Evolutionary conservation across 2,329 filamentous ascomycete species (phyloP).

Genomic region (Fusarium odoratissimum): DNA sequence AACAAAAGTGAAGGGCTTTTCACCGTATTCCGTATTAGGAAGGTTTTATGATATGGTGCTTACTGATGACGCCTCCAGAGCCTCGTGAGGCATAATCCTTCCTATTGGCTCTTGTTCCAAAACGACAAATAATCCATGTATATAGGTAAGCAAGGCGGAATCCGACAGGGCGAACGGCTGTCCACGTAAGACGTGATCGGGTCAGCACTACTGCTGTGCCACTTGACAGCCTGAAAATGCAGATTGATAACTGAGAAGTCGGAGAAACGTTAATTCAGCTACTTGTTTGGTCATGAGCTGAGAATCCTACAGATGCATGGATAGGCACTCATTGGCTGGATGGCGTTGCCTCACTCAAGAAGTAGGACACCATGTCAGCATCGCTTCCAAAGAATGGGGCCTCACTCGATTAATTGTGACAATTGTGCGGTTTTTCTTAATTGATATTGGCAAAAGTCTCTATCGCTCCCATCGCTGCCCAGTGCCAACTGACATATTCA

Average conservation of each 20-base stretch:
- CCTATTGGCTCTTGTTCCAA: not conserved
- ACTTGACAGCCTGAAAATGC: not conserved
- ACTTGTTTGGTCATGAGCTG: not conserved
- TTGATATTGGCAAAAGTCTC: fast-evolving
- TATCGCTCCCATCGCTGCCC: not conserved
- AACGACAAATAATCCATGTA: not conserved
- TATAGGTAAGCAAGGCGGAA: not conserved
- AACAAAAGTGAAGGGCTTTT: not conserved
- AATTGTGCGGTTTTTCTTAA: fast-evolving
- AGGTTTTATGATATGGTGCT: not conserved
- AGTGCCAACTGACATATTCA: fast-evolving
- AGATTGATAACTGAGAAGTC: not conserved
- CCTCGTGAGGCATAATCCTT: not conserved
- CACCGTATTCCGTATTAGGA: not conserved
- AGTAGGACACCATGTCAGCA: not conserved
- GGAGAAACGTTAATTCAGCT: not conserved
- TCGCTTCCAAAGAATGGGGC: not conserved
- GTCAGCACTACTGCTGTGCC: not conserved
- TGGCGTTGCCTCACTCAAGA: not conserved
- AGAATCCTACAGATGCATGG: not conserved
- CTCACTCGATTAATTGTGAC: not conserved
- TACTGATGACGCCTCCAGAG: not conserved
- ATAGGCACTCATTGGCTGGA: not conserved
- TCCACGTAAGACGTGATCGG: not conserved
- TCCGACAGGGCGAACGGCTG: not conserved